Percentiles rank a stretch among this genome's conserved stretches.
Evolutionary conservation across 2,329 filamentous ascomycete species (phyloP).

Genomic region (Colletotrichum lindemuthianum): DNA sequence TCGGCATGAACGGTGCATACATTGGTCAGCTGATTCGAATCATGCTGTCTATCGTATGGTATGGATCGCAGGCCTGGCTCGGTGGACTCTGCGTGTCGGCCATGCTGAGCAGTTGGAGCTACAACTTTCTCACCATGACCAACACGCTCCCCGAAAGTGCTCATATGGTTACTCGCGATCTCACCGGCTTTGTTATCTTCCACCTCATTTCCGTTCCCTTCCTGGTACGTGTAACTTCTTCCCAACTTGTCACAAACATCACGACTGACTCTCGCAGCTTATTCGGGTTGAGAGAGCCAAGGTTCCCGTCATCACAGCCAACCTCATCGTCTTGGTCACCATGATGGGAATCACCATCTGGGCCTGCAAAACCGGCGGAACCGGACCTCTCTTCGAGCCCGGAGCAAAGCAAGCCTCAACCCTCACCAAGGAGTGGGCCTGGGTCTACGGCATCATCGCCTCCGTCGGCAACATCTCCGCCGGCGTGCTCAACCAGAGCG

Average conservation of each 20-base stretch:
- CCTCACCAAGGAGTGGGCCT: constrained; percentile 41
- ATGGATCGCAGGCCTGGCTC: constrained; percentile 46
- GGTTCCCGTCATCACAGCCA: constrained; percentile 55
- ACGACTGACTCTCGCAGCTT: constrained; percentile 36
- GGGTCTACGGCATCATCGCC: constrained; percentile 45
- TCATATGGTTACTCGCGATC: constrained; percentile 52
- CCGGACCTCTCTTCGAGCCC: constrained; percentile 53
- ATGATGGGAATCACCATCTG: constrained; percentile 61
- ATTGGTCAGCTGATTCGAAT: constrained; percentile 52
- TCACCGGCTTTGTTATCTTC: constrained; percentile 62
- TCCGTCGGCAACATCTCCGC: constrained; percentile 43
- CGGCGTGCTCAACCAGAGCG: constrained; percentile 43
- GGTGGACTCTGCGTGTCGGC: constrained; percentile 41
- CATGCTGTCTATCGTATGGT: constrained; percentile 52
- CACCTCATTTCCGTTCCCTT: constrained; percentile 60
- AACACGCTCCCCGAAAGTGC: constrained; percentile 54
- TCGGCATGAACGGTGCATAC: constrained; percentile 52
- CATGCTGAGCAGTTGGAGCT: constrained; percentile 58
- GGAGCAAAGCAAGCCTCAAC: constrained; percentile 36
- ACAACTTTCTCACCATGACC: constrained; percentile 53
- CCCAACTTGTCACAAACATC: no score
- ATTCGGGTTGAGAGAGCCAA: constrained; percentile 61
- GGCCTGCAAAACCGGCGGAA: constrained; percentile 54
- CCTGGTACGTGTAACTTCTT: constrained; percentile 42
- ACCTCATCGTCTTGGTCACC: constrained; percentile 53